Evolutionary conservation across 2,329 filamentous ascomycete species (phyloP).

Genomic region (Emergomyces orientalis): DNA sequence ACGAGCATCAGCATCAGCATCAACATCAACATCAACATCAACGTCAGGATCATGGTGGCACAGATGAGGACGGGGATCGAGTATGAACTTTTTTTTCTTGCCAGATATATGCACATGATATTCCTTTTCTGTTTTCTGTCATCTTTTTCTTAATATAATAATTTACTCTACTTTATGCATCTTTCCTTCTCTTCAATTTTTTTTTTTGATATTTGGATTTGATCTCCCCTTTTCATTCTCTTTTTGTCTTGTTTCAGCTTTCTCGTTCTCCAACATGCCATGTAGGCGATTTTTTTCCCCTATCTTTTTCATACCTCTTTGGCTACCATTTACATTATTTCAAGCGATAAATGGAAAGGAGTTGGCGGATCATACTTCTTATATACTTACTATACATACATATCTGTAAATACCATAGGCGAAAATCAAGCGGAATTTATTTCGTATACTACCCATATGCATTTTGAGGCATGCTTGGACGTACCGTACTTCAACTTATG

Average conservation of each 20-base stretch:
- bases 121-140: not conserved
- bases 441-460: too few relatives aligned
- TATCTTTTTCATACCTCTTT: not conserved
- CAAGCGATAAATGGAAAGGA: not conserved
- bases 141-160: not conserved
- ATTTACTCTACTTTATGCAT: not conserved
- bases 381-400: not conserved
- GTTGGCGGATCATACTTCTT: not conserved
- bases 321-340: not conserved
- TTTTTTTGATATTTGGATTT: not conserved
- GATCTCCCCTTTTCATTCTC: not conserved
- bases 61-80: not conserved
- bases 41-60: not conserved
- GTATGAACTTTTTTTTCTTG: not conserved
- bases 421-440: too few relatives aligned
- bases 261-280: too few relatives aligned
- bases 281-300: not conserved
- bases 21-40: not conserved
- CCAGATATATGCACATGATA: not conserved
- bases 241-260: not conserved
- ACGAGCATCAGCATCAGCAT: conserved; percentile 40
- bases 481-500: too few relatives aligned
- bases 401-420: not conserved
- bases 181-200: not conserved
- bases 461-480: too few relatives aligned